phyloP scores from a whole-genome alignment of 345 rosid species.

The Euphorbia peplus region DNA sequence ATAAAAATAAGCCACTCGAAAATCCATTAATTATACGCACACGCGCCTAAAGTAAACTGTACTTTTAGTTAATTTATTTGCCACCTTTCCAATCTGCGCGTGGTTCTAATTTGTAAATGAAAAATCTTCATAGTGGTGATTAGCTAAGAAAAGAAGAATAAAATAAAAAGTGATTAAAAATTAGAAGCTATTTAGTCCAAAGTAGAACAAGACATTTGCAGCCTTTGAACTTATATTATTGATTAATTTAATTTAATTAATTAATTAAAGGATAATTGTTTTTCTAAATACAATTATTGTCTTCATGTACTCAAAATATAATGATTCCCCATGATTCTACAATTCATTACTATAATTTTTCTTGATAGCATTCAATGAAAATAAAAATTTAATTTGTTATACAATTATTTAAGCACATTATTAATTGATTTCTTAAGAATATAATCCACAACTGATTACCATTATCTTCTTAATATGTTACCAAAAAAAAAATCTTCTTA shows the following conservation, averaged over 20 bases:
- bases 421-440: too few species aligned
- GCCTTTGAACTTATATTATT: background rate
- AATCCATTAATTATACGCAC: background rate
- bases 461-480: too few species aligned
- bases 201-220: conserved; percentile 1
- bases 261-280: background rate
- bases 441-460: too few species aligned
- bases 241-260: too few species aligned
- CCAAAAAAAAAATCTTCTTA: too few species aligned
- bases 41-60: background rate
- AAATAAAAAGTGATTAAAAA: background rate
- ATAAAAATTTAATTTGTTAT: too few species aligned
- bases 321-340: background rate
- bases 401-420: too few species aligned
- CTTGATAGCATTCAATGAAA: too few species aligned
- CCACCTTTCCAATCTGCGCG: background rate
- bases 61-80: background rate
- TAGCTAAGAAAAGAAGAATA: background rate
- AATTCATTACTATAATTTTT: too few species aligned
- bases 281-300: background rate
- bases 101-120: background rate
- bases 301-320: background rate
- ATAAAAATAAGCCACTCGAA: background rate
- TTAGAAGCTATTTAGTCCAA: background rate
- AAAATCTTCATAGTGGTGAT: background rate